phyloP scores from a whole-genome alignment of 2,329 filamentous ascomycete genomes.

The Fusarium camptoceras region DNA sequence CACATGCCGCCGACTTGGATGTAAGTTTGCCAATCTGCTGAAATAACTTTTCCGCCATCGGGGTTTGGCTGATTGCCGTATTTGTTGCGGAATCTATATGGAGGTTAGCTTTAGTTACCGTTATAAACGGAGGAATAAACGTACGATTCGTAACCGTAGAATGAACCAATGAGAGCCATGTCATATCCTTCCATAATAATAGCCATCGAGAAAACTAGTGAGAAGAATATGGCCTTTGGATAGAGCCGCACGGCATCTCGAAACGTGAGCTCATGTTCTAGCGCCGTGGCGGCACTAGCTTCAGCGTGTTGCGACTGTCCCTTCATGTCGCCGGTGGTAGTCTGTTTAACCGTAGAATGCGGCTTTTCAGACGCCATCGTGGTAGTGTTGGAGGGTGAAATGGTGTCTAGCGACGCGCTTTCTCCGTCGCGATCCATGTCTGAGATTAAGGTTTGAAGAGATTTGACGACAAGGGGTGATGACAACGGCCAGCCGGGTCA shows the following conservation, averaged over 20 bases:
- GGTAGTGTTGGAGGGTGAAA: conserved; percentile 13
- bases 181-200: conserved; percentile 59
- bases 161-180: conserved; percentile 54
- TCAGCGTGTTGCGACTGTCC: conserved; percentile 13
- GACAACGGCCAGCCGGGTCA: background rate
- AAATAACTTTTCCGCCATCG: conserved; percentile 37
- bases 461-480: background rate
- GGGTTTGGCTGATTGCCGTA: conserved; percentile 54
- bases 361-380: conserved; percentile 6
- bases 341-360: background rate
- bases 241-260: conserved; percentile 54
- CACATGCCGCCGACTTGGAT: conserved; percentile 56
- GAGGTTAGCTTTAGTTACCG: background rate
- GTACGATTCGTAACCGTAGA: conserved; percentile 54
- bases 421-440: conserved; percentile 19
- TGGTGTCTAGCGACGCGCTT: conserved; percentile 10
- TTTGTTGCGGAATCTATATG: conserved; percentile 57
- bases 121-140: background rate
- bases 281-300: conserved; percentile 54
- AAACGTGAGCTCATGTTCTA: conserved; percentile 54
- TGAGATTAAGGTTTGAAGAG: conserved; percentile 3
- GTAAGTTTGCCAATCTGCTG: conserved; percentile 50
- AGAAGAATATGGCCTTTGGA: conserved; percentile 58
- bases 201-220: conserved; percentile 56
- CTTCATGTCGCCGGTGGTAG: background rate